Evolutionary conservation across 495 filamentous ascomycete genomes (phyloP).

Genomic region (Podospora australis): DNA sequence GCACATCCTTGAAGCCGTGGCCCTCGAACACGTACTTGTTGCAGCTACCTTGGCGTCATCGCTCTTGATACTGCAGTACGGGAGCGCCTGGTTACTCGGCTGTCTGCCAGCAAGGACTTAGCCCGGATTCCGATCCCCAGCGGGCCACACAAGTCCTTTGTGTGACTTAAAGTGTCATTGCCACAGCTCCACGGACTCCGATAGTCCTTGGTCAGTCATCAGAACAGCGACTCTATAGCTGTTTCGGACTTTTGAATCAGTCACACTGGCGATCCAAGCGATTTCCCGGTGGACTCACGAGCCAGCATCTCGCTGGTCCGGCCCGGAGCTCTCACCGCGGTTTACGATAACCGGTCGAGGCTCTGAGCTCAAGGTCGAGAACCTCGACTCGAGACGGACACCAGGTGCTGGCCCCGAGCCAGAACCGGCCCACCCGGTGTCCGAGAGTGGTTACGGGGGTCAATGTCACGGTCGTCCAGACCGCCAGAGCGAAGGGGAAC

Average conservation of each 20-base stretch:
- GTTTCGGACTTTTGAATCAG: conserved; percentile 10
- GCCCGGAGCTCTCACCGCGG: conserved; percentile 13
- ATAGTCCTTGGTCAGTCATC: conserved; percentile 4
- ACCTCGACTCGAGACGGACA: conserved; percentile 27
- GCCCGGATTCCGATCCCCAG: conserved; percentile 6
- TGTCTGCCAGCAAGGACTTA: conserved; percentile 5
- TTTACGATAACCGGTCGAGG: conserved; percentile 13
- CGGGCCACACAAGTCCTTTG: conserved; percentile 4
- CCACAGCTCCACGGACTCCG: conserved; percentile 2
- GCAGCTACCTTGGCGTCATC: conserved; percentile 4
- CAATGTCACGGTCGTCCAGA: conserved; percentile 49
- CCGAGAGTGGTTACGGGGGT: conserved; percentile 27
- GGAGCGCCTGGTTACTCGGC: not conserved
- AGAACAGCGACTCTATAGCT: conserved; percentile 2
- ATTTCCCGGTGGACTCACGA: conserved; percentile 19
- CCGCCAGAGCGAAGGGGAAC: conserved; percentile 47
- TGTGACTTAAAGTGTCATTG: conserved; percentile 9
- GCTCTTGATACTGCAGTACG: not conserved
- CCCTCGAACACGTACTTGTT: conserved; percentile 18
- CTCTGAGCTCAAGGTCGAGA: conserved; percentile 10
- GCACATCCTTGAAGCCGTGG: conserved; percentile 11
- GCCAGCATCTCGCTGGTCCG: conserved; percentile 21
- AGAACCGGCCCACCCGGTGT: conserved; percentile 11
- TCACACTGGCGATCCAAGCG: conserved; percentile 30
- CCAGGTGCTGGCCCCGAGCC: conserved; percentile 21